Conservation (phyloP, 805 yeast species). For the Zygotorulaspora sp. region DNA sequence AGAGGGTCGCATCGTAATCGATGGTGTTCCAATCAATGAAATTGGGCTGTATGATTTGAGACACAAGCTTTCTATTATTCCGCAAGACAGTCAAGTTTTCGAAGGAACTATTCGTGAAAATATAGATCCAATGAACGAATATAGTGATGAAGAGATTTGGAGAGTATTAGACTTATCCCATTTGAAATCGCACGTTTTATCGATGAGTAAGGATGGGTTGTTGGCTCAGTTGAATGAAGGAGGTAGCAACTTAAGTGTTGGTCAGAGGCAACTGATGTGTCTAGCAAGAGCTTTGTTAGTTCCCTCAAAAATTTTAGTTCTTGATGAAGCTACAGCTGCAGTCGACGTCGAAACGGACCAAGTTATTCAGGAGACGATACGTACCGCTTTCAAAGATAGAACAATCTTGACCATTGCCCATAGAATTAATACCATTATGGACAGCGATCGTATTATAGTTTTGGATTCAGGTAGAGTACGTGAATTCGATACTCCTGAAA, state of each 20-base stretch:
- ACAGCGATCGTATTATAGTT: constrained; percentile 71
- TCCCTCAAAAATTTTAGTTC: constrained; percentile 56
- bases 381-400: constrained; percentile 67
- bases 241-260: constrained; percentile 68
- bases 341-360: constrained; percentile 83
- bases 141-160: constrained; percentile 80
- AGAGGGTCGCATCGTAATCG: constrained; percentile 66
- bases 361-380: constrained; percentile 70
- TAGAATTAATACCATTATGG: constrained; percentile 76
- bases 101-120: constrained; percentile 83
- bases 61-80: constrained; percentile 74
- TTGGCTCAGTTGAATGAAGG: constrained; percentile 59
- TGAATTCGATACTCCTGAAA: constrained; percentile 70
- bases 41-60: constrained; percentile 79
- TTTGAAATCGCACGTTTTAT: constrained; percentile 57
- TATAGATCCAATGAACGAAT: constrained; percentile 71
- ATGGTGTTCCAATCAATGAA: constrained; percentile 57
- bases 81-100: constrained; percentile 90
- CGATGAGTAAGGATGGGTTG: constrained; percentile 52
- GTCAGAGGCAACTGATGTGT: constrained; percentile 78
- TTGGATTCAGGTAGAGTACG: constrained; percentile 70
- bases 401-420: constrained; percentile 84
- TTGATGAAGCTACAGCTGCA: constrained; percentile 88
- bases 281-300: constrained; percentile 72
- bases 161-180: constrained; percentile 72